Evolutionary conservation across 1,284 basidiomycete genomes (phyloP), one percentile per base, ranked within the genome.

Genomic region (Laetiporus sulphureus): DNA sequence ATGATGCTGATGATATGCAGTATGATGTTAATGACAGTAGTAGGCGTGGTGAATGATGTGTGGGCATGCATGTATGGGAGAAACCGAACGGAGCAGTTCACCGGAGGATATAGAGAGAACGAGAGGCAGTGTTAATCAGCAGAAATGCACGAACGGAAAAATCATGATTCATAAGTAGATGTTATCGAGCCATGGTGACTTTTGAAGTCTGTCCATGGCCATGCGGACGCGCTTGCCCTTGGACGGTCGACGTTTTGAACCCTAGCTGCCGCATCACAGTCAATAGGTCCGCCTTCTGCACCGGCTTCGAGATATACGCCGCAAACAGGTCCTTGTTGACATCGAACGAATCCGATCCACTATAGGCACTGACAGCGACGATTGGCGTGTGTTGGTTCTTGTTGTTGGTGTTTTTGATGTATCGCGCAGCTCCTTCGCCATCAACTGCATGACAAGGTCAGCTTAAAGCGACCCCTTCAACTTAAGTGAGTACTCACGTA

Each of bases 351-450:
- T 89, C 84, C 22, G 69, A 70, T 15, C 77, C 77, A 50, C 83
- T 81, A 61, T 91, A 92, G 21, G 84, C 86, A 57, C 86, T 90
- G 38, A 96, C 81, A 41, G 94, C 91, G 41, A 97, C 84, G 46
- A 98, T 92, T n/a, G 83, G 95, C 44, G 85, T 91, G 50, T 72
- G 77, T 34, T 83, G 79, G 56, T 95, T 95, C 70, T 82, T 88
- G 68, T 90, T 90, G 58, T 89, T 88, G n/a, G 91, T 94, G 55
- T 80, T 91, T 71, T 91, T 92, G 69, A 96, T 91, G 66, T 94
- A 94, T 48, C 87, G 75, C 20, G 92, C 90, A 32, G 91, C 92
- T 51, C 87, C 84, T 65, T 95, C 91, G 32, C 92, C 92, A 57
- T 93, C 89, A 52, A 95, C 89, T 84, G 50, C 23, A 43, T 8